phyloP scores from a whole-genome alignment of 148 eudicot genomes.

The Agrostemma githago region DNA sequence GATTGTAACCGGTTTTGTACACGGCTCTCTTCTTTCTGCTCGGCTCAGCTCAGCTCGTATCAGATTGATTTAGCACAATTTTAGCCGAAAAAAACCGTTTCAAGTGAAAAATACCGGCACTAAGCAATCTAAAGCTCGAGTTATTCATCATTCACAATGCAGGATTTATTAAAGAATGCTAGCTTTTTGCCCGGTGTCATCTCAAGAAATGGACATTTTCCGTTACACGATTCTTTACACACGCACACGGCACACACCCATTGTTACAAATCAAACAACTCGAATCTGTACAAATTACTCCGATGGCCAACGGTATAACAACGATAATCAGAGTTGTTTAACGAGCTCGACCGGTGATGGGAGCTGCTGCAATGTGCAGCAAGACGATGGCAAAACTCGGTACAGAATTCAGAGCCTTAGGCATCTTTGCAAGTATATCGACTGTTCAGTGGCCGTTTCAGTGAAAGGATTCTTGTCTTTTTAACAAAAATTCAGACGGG shows the following conservation, averaged over 20 bases:
- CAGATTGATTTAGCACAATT: too few species aligned
- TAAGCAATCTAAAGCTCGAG: too few species aligned
- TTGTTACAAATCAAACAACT: not conserved
- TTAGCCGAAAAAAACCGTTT: too few species aligned
- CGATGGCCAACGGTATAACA: not conserved
- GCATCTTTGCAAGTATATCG: conserved; percentile 2
- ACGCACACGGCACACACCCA: not conserved
- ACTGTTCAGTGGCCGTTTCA: not conserved
- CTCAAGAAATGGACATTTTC: too few species aligned
- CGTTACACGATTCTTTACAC: too few species aligned
- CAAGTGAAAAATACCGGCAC: too few species aligned
- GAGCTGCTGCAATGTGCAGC: conserved; percentile 6
- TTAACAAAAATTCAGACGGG: conserved; percentile 29
- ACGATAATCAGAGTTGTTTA: not conserved
- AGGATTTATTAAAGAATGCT: not conserved
- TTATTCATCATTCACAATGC: not conserved
- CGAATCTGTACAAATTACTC: not conserved
- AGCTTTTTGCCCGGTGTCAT: not conserved
- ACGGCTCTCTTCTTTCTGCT: too few species aligned
- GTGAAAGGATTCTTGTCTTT: conserved; percentile 25
- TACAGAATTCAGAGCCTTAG: not conserved
- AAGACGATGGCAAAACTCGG: not conserved
- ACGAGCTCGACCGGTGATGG: conserved; percentile 2
- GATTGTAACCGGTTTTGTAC: too few species aligned
- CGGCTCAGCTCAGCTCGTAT: too few species aligned